Conservation (phyloP, 1,284 basidiomycete species). For the Exsudoporus floridanus region DNA sequence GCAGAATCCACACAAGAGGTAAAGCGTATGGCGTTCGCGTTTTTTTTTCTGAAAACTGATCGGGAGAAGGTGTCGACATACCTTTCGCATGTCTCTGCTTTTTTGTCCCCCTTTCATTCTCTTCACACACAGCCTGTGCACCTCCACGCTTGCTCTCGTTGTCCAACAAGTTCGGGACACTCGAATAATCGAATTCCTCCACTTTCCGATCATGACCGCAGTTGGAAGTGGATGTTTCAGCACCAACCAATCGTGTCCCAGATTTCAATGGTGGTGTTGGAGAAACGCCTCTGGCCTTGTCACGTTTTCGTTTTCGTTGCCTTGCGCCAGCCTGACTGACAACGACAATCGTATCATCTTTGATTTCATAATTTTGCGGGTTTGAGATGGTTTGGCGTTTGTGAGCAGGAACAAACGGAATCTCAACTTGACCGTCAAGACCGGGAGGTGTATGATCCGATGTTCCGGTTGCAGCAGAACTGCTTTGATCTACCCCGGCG, state of each 20-base stretch:
- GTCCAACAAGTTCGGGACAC: constrained; percentile 78
- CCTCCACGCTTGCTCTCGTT: constrained; percentile 37
- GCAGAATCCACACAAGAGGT: constrained; percentile 7
- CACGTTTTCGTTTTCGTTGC: constrained; percentile 56
- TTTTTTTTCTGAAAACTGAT: not conserved
- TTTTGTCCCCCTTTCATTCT: constrained; percentile 42
- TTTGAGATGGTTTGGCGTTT: constrained; percentile 39
- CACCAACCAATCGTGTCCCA: not conserved
- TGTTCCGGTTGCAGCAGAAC: constrained; percentile 4
- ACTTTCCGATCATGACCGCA: constrained; percentile 29
- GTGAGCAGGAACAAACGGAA: constrained; percentile 67
- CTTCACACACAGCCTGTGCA: constrained; percentile 38
- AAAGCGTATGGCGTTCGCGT: not conserved
- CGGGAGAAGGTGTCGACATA: constrained; percentile 24
- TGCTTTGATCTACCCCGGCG: constrained; percentile 2
- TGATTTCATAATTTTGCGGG: constrained; percentile 28
- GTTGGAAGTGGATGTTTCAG: constrained; percentile 8
- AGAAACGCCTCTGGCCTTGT: constrained; percentile 14
- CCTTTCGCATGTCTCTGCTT: constrained; percentile 52
- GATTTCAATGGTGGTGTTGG: constrained; percentile 1
- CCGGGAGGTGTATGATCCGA: constrained; percentile 18
- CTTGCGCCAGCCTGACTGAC: constrained; percentile 62
- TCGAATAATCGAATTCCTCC: constrained; percentile 73
- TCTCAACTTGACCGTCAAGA: constrained; percentile 53
- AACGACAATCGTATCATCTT: constrained; percentile 66